Percentiles rank a stretch among this genome's conserved stretches.
These are phyloP conservation scores for Salix arbutifolia DNA, from an alignment of 345 rosid species.

Conservation along the genomic window DNA sequence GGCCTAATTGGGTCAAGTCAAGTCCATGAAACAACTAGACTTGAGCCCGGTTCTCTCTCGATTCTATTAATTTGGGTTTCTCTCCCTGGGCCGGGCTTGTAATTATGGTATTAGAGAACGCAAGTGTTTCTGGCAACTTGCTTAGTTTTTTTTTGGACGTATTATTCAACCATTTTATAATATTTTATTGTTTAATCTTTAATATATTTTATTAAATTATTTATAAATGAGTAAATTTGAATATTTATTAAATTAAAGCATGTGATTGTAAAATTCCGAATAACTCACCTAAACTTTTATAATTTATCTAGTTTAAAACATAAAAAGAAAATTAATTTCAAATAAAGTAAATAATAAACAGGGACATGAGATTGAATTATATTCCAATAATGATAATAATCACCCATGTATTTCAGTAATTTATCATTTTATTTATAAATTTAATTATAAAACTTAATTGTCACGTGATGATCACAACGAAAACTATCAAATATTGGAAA, in stretches of 20 bases:
- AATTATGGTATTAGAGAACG: neutral
- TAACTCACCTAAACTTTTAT: neutral
- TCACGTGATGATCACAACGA: too few species aligned
- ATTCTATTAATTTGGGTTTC: neutral
- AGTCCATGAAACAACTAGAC: neutral
- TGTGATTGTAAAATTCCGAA: neutral
- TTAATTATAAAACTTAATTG: too few species aligned
- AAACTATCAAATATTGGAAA: too few species aligned
- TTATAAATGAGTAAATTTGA: neutral
- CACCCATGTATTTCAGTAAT: too few species aligned
- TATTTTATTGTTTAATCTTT: too few species aligned
- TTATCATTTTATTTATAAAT: too few species aligned
- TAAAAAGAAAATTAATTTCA: neutral
- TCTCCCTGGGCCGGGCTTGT: neutral
- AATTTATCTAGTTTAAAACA: neutral
- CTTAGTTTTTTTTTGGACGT: too few species aligned
- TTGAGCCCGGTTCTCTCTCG: neutral
- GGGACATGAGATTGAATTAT: neutral
- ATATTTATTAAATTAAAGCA: neutral
- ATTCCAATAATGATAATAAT: neutral
- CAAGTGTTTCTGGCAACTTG: too few species aligned
- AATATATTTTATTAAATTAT: too few species aligned
- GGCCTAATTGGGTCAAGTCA: neutral
- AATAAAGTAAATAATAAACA: neutral
- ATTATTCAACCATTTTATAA: too few species aligned